Evolutionary conservation across 2,329 filamentous ascomycete genomes (phyloP).

Genomic region (Arthrinium puccinioides): DNA sequence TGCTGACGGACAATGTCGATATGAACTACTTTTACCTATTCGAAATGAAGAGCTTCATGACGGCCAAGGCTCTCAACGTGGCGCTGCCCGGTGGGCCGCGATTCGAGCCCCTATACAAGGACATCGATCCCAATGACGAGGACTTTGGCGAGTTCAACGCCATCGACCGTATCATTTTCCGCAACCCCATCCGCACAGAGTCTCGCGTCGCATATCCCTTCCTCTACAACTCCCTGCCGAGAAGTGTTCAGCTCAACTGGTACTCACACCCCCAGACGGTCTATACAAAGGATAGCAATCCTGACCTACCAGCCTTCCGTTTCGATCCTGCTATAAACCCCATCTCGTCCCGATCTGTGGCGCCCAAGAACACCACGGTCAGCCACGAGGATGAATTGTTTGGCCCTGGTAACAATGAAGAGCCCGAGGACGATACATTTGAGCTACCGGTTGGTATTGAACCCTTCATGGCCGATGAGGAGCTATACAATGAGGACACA

Average conservation of each 20-base stretch:
- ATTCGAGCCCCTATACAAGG: conserved; percentile 96
- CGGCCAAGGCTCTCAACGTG: conserved; percentile 93
- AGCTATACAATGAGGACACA: conserved; percentile 83
- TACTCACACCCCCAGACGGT: conserved; percentile 91
- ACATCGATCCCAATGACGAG: conserved; percentile 97
- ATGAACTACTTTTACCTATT: conserved; percentile 99
- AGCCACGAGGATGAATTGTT: conserved; percentile 94
- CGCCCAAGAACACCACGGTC: conserved; percentile 85
- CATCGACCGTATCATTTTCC: conserved; percentile 98
- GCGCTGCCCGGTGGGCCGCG: conserved; percentile 95
- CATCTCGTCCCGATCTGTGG: conserved; percentile 89
- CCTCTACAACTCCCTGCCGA: conserved; percentile 90
- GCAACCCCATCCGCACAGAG: conserved; percentile 88
- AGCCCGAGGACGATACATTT: conserved; percentile 75
- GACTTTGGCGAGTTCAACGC: conserved; percentile 99
- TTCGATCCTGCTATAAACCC: conserved; percentile 98
- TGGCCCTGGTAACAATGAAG: conserved; percentile 67
- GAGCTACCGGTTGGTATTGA: conserved; percentile 72
- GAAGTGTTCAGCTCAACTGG: conserved; percentile 89
- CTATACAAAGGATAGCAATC: conserved; percentile 81
- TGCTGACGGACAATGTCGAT: conserved; percentile 87
- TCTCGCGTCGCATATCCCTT: conserved; percentile 92
- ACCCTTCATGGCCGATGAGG: conserved; percentile 85
- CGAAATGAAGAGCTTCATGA: conserved; percentile 88
- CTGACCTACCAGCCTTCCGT: conserved; percentile 88